These are phyloP conservation scores for Brasenia schreberi DNA, from an alignment of 164 flowering plant species.

Conservation along the genomic window DNA sequence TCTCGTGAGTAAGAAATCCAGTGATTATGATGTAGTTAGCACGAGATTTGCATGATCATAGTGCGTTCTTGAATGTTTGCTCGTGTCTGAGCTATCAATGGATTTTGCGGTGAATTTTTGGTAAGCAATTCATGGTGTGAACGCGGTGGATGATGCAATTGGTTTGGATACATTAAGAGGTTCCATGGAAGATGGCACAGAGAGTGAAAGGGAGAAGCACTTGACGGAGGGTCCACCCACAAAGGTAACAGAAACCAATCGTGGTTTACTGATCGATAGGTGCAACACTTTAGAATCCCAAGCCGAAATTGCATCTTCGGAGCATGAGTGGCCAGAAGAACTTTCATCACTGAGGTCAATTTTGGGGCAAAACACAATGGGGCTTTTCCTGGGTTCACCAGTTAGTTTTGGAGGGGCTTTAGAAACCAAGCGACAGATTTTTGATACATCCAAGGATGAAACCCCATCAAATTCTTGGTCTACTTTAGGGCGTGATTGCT, in stretches of 20 bases:
- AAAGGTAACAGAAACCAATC: conserved; percentile 6
- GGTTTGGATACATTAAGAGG: conserved; percentile 3
- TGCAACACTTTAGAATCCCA: conserved; percentile 22
- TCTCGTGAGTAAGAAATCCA: too few relatives aligned
- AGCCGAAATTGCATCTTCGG: conserved; percentile 26
- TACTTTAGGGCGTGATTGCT: conserved; percentile 1
- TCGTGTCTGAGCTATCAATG: neutral
- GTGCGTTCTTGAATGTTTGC: neutral
- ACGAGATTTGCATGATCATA: too few relatives aligned
- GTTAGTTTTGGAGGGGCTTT: conserved; percentile 22
- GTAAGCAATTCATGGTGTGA: neutral
- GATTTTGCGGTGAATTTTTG: neutral
- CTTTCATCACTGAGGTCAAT: conserved; percentile 13
- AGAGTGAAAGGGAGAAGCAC: neutral
- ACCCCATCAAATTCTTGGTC: neutral
- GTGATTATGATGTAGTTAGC: too few relatives aligned
- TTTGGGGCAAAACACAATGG: neutral
- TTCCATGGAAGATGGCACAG: conserved; percentile 5
- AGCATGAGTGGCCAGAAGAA: conserved; percentile 21
- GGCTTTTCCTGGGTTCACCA: conserved; percentile 1
- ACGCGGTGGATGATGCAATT: neutral
- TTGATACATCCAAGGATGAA: conserved; percentile 11
- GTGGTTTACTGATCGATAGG: conserved; percentile 2
- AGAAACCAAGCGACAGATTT: conserved; percentile 23
- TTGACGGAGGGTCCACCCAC: conserved; percentile 2